Conservation (phyloP, 345 rosid genomes). For the Moricandia arvensis region DNA sequence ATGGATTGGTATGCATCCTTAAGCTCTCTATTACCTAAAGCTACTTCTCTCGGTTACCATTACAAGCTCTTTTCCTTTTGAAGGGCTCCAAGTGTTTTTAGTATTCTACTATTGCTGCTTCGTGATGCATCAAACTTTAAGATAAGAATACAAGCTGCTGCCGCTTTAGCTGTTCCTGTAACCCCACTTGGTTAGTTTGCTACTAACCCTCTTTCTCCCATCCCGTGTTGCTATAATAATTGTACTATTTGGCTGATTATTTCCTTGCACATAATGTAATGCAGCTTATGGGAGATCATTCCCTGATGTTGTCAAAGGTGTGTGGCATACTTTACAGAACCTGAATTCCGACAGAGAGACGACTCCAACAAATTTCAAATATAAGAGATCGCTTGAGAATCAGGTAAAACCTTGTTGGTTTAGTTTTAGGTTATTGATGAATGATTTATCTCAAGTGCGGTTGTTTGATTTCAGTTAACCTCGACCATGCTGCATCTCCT, state of each 20-base stretch:
- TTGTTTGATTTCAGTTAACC: slow-evolving; percentile 56
- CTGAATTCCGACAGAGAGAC: slow-evolving; percentile 59
- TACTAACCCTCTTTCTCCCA: neutral
- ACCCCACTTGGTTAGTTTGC: slow-evolving; percentile 56
- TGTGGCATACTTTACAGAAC: slow-evolving; percentile 71
- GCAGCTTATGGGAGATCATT: slow-evolving; percentile 86
- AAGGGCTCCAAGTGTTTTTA: slow-evolving; percentile 93
- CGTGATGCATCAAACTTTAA: slow-evolving; percentile 93
- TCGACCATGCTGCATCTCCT: slow-evolving; percentile 81
- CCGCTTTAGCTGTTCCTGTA: slow-evolving; percentile 87
- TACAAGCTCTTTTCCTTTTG: slow-evolving; percentile 25
- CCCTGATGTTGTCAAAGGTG: slow-evolving; percentile 81
- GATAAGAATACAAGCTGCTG: slow-evolving; percentile 96
- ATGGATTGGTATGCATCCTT: slow-evolving; percentile 70
- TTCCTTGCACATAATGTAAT: slow-evolving; percentile 6
- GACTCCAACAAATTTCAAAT: slow-evolving; percentile 70
- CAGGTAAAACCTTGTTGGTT: slow-evolving; percentile 51
- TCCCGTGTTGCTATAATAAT: slow-evolving; percentile 4
- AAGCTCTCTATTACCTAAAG: slow-evolving; percentile 25
- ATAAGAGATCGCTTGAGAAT: slow-evolving; percentile 75
- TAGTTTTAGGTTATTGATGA: slow-evolving; percentile 9
- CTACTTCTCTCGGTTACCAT: slow-evolving; percentile 8
- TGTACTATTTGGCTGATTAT: slow-evolving; percentile 17
- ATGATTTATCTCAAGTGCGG: neutral
- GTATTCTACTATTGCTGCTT: slow-evolving; percentile 68